Evolutionary conservation across 2,329 filamentous ascomycete genomes (phyloP).

Genomic region (Nemania bipapillata): DNA sequence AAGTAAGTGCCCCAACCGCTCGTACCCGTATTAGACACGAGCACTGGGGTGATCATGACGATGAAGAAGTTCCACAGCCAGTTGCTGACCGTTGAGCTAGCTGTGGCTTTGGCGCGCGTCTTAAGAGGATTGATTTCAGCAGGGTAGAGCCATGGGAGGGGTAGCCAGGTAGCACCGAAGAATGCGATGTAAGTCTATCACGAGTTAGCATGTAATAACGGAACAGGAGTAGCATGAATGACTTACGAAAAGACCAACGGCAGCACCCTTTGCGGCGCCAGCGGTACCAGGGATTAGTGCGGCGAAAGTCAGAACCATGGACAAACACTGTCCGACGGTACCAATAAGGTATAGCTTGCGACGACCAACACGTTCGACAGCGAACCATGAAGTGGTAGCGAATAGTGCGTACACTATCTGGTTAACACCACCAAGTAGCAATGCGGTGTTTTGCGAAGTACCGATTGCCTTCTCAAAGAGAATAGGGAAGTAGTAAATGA

Average conservation of each 20-base stretch:
- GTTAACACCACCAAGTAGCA: conserved; percentile 58
- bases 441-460: conserved; percentile 57
- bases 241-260: conserved; percentile 69
- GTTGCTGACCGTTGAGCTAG: conserved; percentile 62
- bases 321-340: conserved; percentile 62
- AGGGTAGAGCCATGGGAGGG: conserved; percentile 69
- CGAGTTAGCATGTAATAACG: conserved; percentile 10
- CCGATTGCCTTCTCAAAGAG: conserved; percentile 62
- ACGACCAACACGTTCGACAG: conserved; percentile 60
- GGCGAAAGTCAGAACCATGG: conserved; percentile 70
- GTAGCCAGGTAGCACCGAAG: conserved; percentile 73
- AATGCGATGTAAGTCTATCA: conserved; percentile 70
- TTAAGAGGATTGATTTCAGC: conserved; percentile 65
- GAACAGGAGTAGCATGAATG: no score
- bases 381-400: conserved; percentile 55
- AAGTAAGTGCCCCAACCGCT: conserved; percentile 61
- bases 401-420: conserved; percentile 52
- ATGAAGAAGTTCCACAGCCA: conserved; percentile 65
- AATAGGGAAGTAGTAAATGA: conserved; percentile 70
- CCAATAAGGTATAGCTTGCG: conserved; percentile 60
- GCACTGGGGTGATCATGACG: conserved; percentile 72
- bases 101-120: conserved; percentile 60
- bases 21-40: conserved; percentile 64
- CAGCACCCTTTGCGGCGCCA: conserved; percentile 72
- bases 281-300: conserved; percentile 72